Evolutionary conservation across 805 yeast genomes (phyloP).

Genomic region (Blastobotrys peoriensis): DNA sequence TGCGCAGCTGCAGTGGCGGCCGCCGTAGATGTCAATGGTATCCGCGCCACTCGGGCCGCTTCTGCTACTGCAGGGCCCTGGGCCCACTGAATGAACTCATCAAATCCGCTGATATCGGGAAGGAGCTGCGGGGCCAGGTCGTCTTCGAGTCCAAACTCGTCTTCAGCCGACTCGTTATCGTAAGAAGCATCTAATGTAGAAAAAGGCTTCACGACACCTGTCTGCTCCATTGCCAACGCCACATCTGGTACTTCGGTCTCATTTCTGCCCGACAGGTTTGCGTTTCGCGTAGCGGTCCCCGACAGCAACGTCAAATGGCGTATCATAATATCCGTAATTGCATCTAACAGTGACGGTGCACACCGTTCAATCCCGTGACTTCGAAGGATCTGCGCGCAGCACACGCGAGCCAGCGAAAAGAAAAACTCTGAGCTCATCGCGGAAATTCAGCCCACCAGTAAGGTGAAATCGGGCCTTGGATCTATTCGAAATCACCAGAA

Average conservation of each 20-base stretch:
- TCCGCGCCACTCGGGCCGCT: constrained; percentile 30
- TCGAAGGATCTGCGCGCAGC: constrained; percentile 55
- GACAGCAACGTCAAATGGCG: constrained; percentile 55
- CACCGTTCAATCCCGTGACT: constrained; percentile 82
- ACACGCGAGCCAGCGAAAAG: constrained; percentile 42
- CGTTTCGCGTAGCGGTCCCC: constrained; percentile 43
- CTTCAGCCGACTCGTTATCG: constrained; percentile 40
- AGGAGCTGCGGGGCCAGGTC: background rate
- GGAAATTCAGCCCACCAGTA: no score
- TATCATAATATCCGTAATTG: constrained; percentile 69
- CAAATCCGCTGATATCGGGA: constrained; percentile 39
- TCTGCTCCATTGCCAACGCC: constrained; percentile 59
- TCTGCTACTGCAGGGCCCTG: constrained; percentile 40
- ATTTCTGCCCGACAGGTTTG: constrained; percentile 42
- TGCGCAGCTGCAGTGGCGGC: constrained; percentile 4
- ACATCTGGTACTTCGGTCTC: constrained; percentile 59
- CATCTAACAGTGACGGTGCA: constrained; percentile 62
- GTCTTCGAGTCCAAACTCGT: background rate
- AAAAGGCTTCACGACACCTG: constrained; percentile 57
- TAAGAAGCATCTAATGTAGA: constrained; percentile 44
- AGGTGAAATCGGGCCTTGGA: no score
- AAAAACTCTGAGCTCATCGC: constrained; percentile 34
- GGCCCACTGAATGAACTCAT: constrained; percentile 53
- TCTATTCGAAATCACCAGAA: no score
- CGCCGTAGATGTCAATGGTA: constrained; percentile 5